These are phyloP conservation scores for Vigna radiata DNA, from an alignment of 306 rosid species.

Conservation along the genomic window DNA sequence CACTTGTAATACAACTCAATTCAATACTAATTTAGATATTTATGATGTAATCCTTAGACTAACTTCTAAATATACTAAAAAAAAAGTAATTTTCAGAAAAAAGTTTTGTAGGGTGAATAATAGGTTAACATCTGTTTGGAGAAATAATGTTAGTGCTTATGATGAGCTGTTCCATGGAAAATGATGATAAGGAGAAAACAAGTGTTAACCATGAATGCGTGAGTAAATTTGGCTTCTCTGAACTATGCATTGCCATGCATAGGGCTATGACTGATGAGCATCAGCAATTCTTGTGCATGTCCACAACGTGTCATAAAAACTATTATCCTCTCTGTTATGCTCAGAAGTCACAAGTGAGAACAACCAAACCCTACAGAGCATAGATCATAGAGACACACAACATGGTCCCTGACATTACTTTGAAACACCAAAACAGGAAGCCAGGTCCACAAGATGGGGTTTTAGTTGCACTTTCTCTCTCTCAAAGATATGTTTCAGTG, in stretches of 20 bases:
- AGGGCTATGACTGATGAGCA: slow-evolving; percentile 1
- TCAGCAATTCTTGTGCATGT: slow-evolving; percentile 27
- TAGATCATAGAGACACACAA: not conserved
- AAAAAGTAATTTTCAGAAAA: not conserved
- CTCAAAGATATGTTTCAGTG: not conserved
- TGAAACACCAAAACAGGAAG: not conserved
- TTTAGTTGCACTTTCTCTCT: not conserved
- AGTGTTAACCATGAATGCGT: too few species aligned
- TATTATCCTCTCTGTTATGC: not conserved
- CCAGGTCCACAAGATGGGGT: not conserved
- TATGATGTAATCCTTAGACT: not conserved
- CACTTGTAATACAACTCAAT: too few species aligned
- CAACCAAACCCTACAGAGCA: not conserved
- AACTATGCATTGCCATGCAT: not conserved
- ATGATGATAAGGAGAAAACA: not conserved
- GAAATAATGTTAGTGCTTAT: not conserved
- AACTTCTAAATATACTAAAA: not conserved
- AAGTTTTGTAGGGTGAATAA: too few species aligned
- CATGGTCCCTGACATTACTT: not conserved
- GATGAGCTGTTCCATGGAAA: not conserved
- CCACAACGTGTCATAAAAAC: slow-evolving; percentile 37
- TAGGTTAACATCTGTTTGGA: not conserved
- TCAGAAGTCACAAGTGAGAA: slow-evolving; percentile 21
- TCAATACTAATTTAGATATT: too few species aligned
- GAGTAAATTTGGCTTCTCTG: not conserved